phyloP scores from a whole-genome alignment of 768 basidiomycete species.

The Solioccasus polychromus region DNA sequence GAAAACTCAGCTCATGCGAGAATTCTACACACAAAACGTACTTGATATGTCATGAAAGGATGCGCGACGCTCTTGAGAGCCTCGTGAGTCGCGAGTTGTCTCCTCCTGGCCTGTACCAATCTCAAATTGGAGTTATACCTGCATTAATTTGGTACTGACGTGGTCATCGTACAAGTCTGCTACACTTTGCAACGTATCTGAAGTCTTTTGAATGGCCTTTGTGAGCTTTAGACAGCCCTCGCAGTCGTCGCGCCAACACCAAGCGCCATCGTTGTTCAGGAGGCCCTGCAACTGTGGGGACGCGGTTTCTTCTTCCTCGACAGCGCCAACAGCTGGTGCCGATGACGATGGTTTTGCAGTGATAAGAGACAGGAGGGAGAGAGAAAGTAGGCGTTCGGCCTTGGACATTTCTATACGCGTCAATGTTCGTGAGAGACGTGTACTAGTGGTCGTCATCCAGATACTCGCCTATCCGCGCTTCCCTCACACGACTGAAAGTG shows the following conservation, averaged over 20 bases:
- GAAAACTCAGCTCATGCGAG: neutral
- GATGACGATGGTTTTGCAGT: constrained; percentile 62
- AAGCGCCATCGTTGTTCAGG: constrained; percentile 69
- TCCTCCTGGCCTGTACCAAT: constrained; percentile 58
- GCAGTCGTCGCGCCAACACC: constrained; percentile 86
- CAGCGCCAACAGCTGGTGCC: constrained; percentile 43
- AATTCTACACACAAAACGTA: constrained; percentile 22
- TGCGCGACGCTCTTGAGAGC: constrained; percentile 73
- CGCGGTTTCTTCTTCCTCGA: constrained; percentile 45
- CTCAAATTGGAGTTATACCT: constrained; percentile 6
- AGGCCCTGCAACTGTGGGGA: constrained; percentile 49
- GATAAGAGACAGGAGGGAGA: constrained; percentile 70
- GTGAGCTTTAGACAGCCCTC: constrained; percentile 74
- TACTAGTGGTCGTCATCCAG: neutral
- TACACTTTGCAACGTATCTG: constrained; percentile 68
- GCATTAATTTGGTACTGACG: constrained; percentile 40
- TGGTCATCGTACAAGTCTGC: constrained; percentile 80
- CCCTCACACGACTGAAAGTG: constrained; percentile 59
- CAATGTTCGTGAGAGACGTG: neutral
- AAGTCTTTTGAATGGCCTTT: constrained; percentile 73
- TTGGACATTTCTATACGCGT: constrained; percentile 67
- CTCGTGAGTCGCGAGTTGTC: constrained; percentile 73
- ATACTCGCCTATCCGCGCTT: constrained; percentile 62
- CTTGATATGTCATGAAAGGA: constrained; percentile 69
- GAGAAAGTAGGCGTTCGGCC: constrained; percentile 70